Percentiles rank a stretch among this genome's conserved stretches.
phyloP scores from a whole-genome alignment of 2,329 filamentous ascomycete genomes.

The Capronia americana region DNA sequence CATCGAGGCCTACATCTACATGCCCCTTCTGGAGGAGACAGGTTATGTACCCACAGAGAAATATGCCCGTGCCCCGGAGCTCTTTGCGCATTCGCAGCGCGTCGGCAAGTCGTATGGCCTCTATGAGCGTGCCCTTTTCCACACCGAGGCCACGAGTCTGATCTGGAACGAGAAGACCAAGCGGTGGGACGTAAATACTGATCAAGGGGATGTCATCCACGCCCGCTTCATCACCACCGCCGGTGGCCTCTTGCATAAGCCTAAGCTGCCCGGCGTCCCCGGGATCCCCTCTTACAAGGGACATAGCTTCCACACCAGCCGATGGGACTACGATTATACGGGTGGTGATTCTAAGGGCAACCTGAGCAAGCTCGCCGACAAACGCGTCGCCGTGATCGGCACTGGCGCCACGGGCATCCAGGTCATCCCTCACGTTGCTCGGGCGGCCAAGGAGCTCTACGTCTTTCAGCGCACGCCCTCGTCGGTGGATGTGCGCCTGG shows the following conservation, averaged over 20 bases:
- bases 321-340: constrained; percentile 40
- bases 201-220: constrained; percentile 39
- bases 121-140: constrained; percentile 26
- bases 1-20: constrained; percentile 56
- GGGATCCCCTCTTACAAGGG: not conserved
- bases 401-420: constrained; percentile 34
- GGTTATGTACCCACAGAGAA: constrained; percentile 30
- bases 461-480: constrained; percentile 49
- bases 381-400: constrained; percentile 32
- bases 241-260: not conserved
- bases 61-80: constrained; percentile 24
- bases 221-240: constrained; percentile 47
- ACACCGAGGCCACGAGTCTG: constrained; percentile 19
- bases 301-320: constrained; percentile 2
- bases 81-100: constrained; percentile 14
- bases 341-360: constrained; percentile 48
- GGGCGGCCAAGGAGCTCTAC: constrained; percentile 53
- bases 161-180: constrained; percentile 36
- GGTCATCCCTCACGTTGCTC: constrained; percentile 24
- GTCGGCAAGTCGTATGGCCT: constrained; percentile 21
- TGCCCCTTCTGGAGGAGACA: constrained; percentile 33
- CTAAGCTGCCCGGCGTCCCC: not conserved
- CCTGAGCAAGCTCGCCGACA: constrained; percentile 43
- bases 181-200: constrained; percentile 45
- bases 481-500: constrained; percentile 41